Evolutionary conservation across 805 yeast species (phyloP), one percentile per base, ranked within the genome.

Genomic region (Monosporozyma aquatica): DNA sequence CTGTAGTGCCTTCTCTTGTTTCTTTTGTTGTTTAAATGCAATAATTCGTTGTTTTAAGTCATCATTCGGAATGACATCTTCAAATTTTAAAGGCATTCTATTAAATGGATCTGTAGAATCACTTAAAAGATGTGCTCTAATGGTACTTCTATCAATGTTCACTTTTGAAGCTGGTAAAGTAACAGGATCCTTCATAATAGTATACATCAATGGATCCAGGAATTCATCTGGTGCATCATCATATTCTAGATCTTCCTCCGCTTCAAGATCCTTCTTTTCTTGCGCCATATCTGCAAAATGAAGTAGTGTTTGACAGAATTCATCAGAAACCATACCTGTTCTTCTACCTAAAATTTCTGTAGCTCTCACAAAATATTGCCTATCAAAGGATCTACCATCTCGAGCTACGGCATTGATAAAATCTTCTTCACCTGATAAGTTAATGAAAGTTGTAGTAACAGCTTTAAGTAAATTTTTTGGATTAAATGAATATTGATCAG

Each of bases 41-140:
- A 65, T 66, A 42, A 87, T 87, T 56, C 72, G 73, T 35, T 61
- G 55, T 55, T 72, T 80, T 58, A 89, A 68, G 49, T 81, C 95
- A 1, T 65, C 68, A 64, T 89, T 81, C 15, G 92, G 95, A 18
- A 74, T 62, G 22, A 89, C 95, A 51, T 92, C 96, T 50, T 90
- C 97, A 30, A 90, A 63, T 55, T 77, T 86, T 54, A 92, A 69
- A 5, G 97, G 97, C 68, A 79, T 73, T 64, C 99, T 79, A 64
- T 90, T 92, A 68, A 92, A 92, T 15, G 99, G 99, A 67, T 92
- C 99, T 0, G 95, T 92, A 1, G 95, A 77, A 65, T 92, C 97
- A 66, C 90, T 86, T 61, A 92, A 72, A 45, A 92, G 68, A 69
- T 92, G 98, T 3, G 95, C 85, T 58, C 87, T 90, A 53, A 92